Conservation (phyloP, 139 green algal species). For the Micromonas pusilla region DNA sequence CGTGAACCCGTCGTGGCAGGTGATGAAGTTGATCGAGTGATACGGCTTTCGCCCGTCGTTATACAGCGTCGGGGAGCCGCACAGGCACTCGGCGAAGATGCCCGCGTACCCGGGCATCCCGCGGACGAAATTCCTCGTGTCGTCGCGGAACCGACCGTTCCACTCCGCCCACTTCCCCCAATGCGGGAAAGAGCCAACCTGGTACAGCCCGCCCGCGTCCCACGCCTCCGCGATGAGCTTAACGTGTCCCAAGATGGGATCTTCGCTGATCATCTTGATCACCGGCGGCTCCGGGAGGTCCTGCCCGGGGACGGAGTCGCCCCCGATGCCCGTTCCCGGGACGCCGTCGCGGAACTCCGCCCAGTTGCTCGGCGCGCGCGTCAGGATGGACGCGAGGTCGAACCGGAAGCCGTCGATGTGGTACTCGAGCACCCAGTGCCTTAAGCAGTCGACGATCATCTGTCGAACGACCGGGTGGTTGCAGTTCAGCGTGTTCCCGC, state of each 20-base stretch:
- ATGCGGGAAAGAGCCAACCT: slow-evolving; percentile 68
- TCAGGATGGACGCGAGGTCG: slow-evolving; percentile 94
- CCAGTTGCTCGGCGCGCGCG: slow-evolving; percentile 44
- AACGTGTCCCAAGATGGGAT: slow-evolving; percentile 75
- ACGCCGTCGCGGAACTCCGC: too few relatives aligned
- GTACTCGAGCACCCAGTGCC: slow-evolving; percentile 80
- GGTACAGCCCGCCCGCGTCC: slow-evolving; percentile 95
- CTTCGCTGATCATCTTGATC: slow-evolving; percentile 63
- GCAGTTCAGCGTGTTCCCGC: slow-evolving; percentile 98
- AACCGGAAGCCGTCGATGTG: slow-evolving; percentile 77
- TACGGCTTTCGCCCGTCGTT: slow-evolving; percentile 59
- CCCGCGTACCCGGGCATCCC: slow-evolving; percentile 37
- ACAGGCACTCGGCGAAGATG: slow-evolving; percentile 36
- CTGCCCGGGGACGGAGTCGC: slow-evolving; percentile 76
- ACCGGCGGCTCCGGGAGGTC: slow-evolving; percentile 81
- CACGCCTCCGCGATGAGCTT: slow-evolving; percentile 98
- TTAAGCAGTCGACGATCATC: slow-evolving; percentile 92
- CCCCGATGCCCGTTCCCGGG: slow-evolving; percentile 52
- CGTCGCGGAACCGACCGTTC: slow-evolving; percentile 94
- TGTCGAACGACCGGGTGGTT: slow-evolving; percentile 86
- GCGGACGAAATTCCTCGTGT: slow-evolving; percentile 78
- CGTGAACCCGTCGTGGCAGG: slow-evolving; percentile 94
- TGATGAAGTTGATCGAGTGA: slow-evolving; percentile 93
- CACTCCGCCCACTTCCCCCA: slow-evolving; percentile 90
- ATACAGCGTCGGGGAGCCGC: slow-evolving; percentile 41